These are phyloP conservation scores for Colletotrichum sp. DNA, from an alignment of 2,329 filamentous ascomycete genomes.

Conservation along the genomic window DNA sequence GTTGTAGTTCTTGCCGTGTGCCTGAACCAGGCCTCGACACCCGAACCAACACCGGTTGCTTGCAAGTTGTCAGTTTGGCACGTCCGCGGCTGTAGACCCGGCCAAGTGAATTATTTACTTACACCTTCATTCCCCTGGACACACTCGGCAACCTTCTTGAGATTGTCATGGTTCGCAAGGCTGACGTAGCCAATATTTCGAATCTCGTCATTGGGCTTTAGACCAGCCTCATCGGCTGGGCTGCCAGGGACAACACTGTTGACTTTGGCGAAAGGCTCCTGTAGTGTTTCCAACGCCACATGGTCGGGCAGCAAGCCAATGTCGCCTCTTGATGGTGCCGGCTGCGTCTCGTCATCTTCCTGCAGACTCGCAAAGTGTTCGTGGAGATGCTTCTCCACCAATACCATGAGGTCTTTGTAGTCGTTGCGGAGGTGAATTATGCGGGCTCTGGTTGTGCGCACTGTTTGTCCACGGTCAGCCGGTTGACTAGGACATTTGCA, in stretches of 20 bases:
- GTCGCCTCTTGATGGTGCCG: neutral
- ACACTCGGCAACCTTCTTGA: constrained; percentile 85
- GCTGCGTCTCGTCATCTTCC: constrained; percentile 46
- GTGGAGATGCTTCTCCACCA: constrained; percentile 86
- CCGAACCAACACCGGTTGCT: constrained; percentile 76
- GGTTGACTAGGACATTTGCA: neutral
- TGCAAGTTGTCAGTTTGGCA: constrained; percentile 27
- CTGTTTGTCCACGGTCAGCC: constrained; percentile 46
- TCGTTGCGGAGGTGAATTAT: constrained; percentile 93
- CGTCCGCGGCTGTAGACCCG: neutral
- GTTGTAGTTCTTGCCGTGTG: constrained; percentile 61
- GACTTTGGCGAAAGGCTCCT: constrained; percentile 81
- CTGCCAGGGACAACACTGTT: constrained; percentile 81
- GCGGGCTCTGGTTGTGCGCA: constrained; percentile 88
- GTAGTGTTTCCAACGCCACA: constrained; percentile 37
- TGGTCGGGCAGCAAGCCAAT: neutral
- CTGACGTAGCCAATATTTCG: constrained; percentile 86
- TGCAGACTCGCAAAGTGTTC: constrained; percentile 81
- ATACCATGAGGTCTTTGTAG: constrained; percentile 85
- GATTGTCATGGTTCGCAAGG: constrained; percentile 81
- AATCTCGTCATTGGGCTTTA: constrained; percentile 82
- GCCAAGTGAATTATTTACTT: constrained; percentile 45
- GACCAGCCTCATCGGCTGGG: constrained; percentile 82
- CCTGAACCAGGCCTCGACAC: constrained; percentile 55
- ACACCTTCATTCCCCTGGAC: constrained; percentile 91